Conservation (phyloP, 2,329 filamentous ascomycete genomes). For the Sclerotinia subarctica region DNA sequence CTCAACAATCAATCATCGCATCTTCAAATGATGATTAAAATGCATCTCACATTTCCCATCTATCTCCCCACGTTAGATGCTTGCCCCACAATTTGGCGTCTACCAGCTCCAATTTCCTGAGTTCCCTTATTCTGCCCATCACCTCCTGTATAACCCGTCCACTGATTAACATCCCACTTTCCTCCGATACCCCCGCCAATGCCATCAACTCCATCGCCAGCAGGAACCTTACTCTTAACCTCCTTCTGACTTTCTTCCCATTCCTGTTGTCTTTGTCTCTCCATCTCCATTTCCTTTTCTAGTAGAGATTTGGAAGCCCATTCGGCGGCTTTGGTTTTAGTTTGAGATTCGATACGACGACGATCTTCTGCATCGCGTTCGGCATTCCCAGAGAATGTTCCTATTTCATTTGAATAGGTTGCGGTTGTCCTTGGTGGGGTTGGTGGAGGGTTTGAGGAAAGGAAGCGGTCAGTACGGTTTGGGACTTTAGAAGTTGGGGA, state of each 20-base stretch:
- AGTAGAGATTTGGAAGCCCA: conserved; percentile 54
- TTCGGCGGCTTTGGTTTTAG: conserved; percentile 51
- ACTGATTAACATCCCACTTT: conserved; percentile 58
- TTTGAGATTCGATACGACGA: conserved; percentile 46
- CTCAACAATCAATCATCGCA: background rate
- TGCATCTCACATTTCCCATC: background rate
- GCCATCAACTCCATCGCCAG: conserved; percentile 53
- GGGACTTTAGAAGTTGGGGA: conserved; percentile 28
- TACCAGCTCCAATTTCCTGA: conserved; percentile 64
- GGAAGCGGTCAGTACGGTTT: conserved; percentile 49
- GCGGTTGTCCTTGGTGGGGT: conserved; percentile 38
- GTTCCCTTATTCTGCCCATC: conserved; percentile 68
- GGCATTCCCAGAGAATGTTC: conserved; percentile 42
- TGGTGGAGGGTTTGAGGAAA: conserved; percentile 48
- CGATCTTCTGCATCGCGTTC: conserved; percentile 52
- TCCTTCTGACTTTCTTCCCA: conserved; percentile 73
- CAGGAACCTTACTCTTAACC: conserved; percentile 48
- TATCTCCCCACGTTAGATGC: conserved; percentile 46
- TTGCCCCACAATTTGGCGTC: conserved; percentile 77
- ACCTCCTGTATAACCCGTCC: conserved; percentile 70
- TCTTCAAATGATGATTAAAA: background rate
- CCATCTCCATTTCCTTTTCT: conserved; percentile 59
- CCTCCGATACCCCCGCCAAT: conserved; percentile 65
- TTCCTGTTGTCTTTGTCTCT: conserved; percentile 55
- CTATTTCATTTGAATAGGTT: conserved; percentile 42